Percentiles rank a stretch among this genome's conserved stretches.
Evolutionary conservation across 163 green algal genomes (phyloP).

Genomic region (Chlamydomonas reinhardtii): DNA sequence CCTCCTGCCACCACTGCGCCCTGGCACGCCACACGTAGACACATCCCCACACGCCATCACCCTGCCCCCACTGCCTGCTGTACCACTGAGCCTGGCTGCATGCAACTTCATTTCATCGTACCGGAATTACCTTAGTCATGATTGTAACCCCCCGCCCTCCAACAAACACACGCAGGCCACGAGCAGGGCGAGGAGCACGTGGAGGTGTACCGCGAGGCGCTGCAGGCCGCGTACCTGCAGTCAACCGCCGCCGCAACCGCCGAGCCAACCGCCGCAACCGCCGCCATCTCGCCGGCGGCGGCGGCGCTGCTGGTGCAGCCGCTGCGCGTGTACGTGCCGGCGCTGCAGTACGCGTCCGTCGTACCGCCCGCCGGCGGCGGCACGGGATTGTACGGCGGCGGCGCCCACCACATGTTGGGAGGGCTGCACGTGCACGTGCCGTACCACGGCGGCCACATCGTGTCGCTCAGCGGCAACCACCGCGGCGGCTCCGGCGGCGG

Average conservation of each 20-base stretch:
- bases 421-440: conserved; percentile 8
- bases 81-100: no score
- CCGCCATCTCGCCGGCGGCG: not conserved
- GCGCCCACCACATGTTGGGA: not conserved
- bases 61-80: no score
- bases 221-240: conserved; percentile 39
- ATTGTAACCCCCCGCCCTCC: no score
- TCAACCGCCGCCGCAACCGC: not conserved
- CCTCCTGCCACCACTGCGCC: no score
- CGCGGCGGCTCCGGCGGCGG: not conserved
- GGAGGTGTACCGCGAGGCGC: conserved; percentile 86
- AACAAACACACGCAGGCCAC: conserved; percentile 71
- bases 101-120: no score
- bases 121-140: no score
- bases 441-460: not conserved
- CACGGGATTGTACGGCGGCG: not conserved
- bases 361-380: not conserved
- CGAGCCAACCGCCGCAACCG: not conserved
- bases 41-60: no score
- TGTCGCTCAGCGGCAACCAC: no score
- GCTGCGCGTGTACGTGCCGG: conserved; percentile 30
- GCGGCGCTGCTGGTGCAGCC: not conserved
- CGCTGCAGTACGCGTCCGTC: conserved; percentile 1
- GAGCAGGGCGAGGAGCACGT: conserved; percentile 91
- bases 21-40: no score